Conservation (phyloP, 371 early-diverging fungal species). For the Apophysomyces trapeziformis region DNA sequence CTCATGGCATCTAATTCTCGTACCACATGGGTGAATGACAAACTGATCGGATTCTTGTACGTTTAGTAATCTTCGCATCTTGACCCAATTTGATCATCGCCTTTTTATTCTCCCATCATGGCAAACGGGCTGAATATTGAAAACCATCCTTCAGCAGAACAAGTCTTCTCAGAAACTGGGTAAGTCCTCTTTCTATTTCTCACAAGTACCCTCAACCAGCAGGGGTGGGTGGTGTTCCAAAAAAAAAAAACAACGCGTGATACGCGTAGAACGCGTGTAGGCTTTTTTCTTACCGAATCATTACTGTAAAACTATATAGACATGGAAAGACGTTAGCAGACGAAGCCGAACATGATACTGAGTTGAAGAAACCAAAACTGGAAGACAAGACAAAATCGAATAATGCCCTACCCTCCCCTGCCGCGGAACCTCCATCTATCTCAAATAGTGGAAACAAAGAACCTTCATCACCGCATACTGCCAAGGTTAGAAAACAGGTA, state of each 20-base stretch:
- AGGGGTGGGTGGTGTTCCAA: neutral
- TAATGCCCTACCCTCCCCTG: slow-evolving; percentile 6
- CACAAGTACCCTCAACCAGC: neutral
- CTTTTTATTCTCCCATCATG: neutral
- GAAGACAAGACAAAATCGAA: slow-evolving; percentile 2
- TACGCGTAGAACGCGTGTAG: neutral
- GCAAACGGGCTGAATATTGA: slow-evolving; percentile 15
- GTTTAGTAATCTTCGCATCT: neutral
- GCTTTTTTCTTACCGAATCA: neutral
- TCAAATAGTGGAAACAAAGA: slow-evolving; percentile 1
- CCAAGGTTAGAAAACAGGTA: slow-evolving; percentile 10
- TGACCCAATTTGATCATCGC: neutral
- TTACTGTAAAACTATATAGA: neutral
- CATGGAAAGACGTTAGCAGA: neutral
- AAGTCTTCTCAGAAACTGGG: slow-evolving; percentile 13
- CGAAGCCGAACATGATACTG: neutral
- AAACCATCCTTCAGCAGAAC: slow-evolving; percentile 13
- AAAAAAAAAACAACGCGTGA: neutral
- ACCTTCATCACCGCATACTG: neutral
- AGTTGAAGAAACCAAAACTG: slow-evolving; percentile 6
- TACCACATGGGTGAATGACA: neutral
- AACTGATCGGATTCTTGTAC: neutral
- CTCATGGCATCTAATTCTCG: neutral
- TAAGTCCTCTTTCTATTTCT: neutral
- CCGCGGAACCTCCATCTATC: neutral